Evolutionary conservation across 257 asterid genomes (phyloP).

Genomic region (Gardenia jasminoides): DNA sequence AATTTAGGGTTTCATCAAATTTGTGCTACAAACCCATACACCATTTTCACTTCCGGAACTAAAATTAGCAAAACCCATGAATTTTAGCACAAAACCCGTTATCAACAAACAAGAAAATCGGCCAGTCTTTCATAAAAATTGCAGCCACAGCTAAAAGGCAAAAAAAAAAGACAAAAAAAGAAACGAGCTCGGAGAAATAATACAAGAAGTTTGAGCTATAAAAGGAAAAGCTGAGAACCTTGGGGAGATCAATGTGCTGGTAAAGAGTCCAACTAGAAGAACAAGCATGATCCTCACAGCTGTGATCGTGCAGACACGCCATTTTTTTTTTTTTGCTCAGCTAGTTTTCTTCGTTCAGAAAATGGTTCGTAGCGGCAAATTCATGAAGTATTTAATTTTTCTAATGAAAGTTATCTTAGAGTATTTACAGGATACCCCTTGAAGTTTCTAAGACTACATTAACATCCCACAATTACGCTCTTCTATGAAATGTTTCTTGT

Average conservation of each 20-base stretch:
- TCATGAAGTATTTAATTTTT: too few relatives aligned
- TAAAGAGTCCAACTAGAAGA: conserved; percentile 92
- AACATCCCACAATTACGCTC: not conserved
- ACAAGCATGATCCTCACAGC: conserved; percentile 94
- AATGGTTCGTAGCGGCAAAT: too few relatives aligned
- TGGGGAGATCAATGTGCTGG: conserved; percentile 81
- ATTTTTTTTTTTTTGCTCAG: conserved; percentile 36
- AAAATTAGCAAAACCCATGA: not conserved
- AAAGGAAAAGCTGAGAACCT: conserved; percentile 39
- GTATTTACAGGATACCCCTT: not conserved
- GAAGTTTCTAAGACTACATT: not conserved
- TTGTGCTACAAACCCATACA: not conserved
- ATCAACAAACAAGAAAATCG: not conserved
- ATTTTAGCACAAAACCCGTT: not conserved
- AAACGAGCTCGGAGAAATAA: not conserved
- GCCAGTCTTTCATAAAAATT: not conserved
- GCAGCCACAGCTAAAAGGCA: not conserved
- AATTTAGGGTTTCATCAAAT: conserved; percentile 11
- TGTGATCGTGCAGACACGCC: conserved; percentile 97
- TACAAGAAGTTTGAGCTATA: not conserved
- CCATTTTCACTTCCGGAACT: not conserved
- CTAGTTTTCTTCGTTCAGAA: not conserved
- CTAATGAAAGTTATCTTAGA: too few relatives aligned
- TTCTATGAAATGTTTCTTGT: too few relatives aligned
- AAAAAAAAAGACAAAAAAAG: not conserved